Base-by-base conservation (phyloP, 106 monocot genomes). In the Gastrodia elata region DNA sequence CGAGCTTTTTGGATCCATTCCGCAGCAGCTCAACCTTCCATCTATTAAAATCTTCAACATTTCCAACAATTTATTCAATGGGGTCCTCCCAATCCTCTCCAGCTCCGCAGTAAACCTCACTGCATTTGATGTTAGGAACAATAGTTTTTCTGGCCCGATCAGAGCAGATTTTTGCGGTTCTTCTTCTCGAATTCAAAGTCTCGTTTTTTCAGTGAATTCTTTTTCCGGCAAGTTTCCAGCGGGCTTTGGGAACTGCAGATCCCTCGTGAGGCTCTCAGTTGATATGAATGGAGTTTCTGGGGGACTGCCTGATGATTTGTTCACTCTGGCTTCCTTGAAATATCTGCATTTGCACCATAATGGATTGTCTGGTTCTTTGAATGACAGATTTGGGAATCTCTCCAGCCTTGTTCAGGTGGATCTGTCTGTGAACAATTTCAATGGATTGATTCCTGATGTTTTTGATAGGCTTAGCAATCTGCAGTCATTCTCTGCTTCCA, bases 1-100 rank as follows among this genome's bases (percentile, higher is more conserved):
- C 75, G 16, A 33, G 7, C 39, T 93, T 59, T 81, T 76, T 2
- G 89, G 85, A 10, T 24, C 18, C 15, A 40, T 87, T 34, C 83
- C 93, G 0, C 27, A 24, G 5, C 16, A 49, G 1, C 64, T 68
- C 36, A 16, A 48, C 33, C 77, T 92, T 65, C 83, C 79, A 2
- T 74, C 80, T 14, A 72, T 93, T 41, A 78, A 64, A 18, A 41
- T 74, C 30, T 85, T 93, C 73, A 89, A 93, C 61, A 38, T 93
- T 36, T 93, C 93, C 11, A 75, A 20, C 75, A 93, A 93, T 68
- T 28, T 52, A 1, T 82, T 93, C 68, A 64, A 48, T 40, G 93
- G 89, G 24, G 78, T 35, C 43, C 83, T 77, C 32, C 89, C 89
- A 0, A 25, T 82, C 24, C 39, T 86, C 69, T 5, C 52, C 37